Evolutionary conservation across 257 asterid genomes (phyloP), one percentile per base, ranked within the genome.

Genomic region (Primulina huaijiensis): DNA sequence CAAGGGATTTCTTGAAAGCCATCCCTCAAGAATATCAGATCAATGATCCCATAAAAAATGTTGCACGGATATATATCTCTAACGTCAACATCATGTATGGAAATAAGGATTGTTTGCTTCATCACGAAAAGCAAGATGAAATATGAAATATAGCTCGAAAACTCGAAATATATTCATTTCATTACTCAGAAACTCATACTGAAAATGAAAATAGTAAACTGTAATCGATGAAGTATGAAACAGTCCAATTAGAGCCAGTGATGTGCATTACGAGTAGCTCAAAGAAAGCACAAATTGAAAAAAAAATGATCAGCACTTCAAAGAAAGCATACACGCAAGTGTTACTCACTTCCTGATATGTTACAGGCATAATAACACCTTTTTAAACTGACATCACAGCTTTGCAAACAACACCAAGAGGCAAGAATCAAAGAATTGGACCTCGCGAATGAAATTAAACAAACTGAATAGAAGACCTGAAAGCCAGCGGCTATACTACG

Each of bases 361-460:
- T 17, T 5, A 5, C 14, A 50, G 8, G 56, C 6, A 50, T 50
- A 12, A 43, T 12, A 63, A 71, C 61, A 71, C 34, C 53, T 52
- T 21, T 31, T 16, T 5, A 34, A 35, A 65, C 17, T n/a, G n/a
- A 53, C 23, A 30, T 46, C 67, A 69, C 68, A 68, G 65, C 71
- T 60, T 71, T 50, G 63, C 65, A 73, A 68, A 72, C 69, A 65
- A 40, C 73, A 40, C 46, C 66, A 35, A 21, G 23, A 60, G 46
- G 78, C 75, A 79, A 84, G 82, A 81, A 81, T 81, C 29, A 84
- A 83, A 81, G 78, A 81, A 84, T 76, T 60, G 66, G 56, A 64
- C 69, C 77, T 70, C 8, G 60, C 58, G 8, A 72, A 50, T 12
- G 57, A 52, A 35, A 31, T 17, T 8, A 25, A 63, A 61, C 20